Conservation (phyloP, 2,329 filamentous ascomycete species). For the Talaromyces atroroseus region DNA sequence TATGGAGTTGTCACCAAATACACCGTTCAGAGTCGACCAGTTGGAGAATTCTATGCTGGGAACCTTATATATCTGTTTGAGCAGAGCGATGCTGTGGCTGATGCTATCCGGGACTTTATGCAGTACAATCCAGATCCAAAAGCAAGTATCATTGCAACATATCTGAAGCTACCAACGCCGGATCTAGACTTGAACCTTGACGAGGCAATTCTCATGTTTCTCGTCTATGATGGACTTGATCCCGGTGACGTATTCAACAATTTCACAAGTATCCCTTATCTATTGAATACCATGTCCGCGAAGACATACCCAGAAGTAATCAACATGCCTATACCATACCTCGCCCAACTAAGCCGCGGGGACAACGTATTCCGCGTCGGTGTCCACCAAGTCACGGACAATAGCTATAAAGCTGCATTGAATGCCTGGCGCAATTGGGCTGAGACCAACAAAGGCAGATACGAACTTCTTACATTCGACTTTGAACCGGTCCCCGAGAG, state of each 20-base stretch:
- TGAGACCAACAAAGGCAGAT: conserved; percentile 26
- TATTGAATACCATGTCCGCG: conserved; percentile 23
- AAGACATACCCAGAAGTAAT: conserved; percentile 29
- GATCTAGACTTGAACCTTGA: conserved; percentile 26
- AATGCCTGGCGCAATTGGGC: conserved; percentile 26
- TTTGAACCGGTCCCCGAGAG: conserved; percentile 26
- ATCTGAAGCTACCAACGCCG: conserved; percentile 26
- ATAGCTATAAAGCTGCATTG: conserved; percentile 19
- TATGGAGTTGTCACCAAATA: conserved; percentile 17
- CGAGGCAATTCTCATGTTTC: conserved; percentile 29
- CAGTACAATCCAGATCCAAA: conserved; percentile 30
- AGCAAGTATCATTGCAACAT: conserved; percentile 30
- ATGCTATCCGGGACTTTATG: conserved; percentile 27
- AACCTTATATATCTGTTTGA: conserved; percentile 25
- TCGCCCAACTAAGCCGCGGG: conserved; percentile 25
- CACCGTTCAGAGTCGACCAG: conserved; percentile 24
- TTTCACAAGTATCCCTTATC: conserved; percentile 27
- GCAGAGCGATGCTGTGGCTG: conserved; percentile 22
- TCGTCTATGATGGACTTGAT: conserved; percentile 32
- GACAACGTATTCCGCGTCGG: conserved; percentile 32
- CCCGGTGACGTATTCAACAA: conserved; percentile 27
- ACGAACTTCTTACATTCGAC: conserved; percentile 23
- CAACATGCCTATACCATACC: conserved; percentile 28
- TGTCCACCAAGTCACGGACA: conserved; percentile 24
- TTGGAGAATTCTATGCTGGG: conserved; percentile 23